Evolutionary conservation across 257 asterid genomes (phyloP).

Genomic region (Solanum ossicruentum): DNA sequence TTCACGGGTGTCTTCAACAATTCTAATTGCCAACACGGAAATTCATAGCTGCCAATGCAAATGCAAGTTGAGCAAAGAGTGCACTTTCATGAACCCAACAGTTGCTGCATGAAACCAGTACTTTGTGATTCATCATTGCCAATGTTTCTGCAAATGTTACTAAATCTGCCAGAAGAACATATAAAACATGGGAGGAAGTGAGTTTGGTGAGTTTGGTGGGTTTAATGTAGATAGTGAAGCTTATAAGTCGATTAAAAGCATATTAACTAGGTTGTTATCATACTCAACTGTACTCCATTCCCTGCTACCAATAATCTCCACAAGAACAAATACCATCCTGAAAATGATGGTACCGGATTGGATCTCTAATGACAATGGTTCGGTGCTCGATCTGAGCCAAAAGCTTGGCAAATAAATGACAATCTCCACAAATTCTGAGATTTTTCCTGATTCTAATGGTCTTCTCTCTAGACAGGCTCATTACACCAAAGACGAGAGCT

Average conservation of each 20-base stretch:
- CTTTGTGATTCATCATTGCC: neutral
- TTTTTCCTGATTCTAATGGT: conserved; percentile 69
- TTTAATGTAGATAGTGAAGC: neutral
- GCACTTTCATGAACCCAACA: neutral
- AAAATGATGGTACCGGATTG: conserved; percentile 87
- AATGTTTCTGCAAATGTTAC: neutral
- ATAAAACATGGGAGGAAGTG: neutral
- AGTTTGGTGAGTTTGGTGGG: neutral
- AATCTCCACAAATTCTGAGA: conserved; percentile 84
- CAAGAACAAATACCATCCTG: conserved; percentile 71
- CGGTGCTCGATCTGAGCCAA: conserved; percentile 50
- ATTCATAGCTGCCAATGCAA: neutral
- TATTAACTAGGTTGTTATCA: neutral
- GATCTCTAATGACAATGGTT: conserved; percentile 73
- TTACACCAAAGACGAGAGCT: conserved; percentile 58
- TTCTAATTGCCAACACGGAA: neutral
- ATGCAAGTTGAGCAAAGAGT: neutral
- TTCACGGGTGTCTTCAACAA: neutral
- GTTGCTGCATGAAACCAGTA: neutral
- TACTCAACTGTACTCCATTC: neutral
- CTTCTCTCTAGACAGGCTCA: conserved; percentile 53
- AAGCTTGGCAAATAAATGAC: conserved; percentile 71
- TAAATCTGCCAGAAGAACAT: neutral
- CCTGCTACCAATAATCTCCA: conserved; percentile 76
- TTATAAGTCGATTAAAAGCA: neutral